Evolutionary conservation across 768 basidiomycete genomes (phyloP), one percentile per base, ranked within the genome.

Genomic region (Xerocomus brunneocitrinus): DNA sequence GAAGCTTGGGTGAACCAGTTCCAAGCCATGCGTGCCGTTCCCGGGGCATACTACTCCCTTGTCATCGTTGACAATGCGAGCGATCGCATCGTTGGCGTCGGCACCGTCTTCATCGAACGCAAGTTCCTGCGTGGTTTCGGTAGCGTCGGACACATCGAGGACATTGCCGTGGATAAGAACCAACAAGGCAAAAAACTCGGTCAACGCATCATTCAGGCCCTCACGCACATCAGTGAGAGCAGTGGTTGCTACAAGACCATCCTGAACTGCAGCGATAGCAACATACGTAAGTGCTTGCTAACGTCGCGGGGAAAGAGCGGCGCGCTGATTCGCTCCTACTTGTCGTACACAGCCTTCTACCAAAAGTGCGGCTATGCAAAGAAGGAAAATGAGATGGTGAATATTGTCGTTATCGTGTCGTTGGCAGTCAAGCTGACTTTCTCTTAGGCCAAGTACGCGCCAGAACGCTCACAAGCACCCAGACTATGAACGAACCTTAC

Each of bases 171-270:
- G 19, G 84, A 89, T 71, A 84, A 87, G 72, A 75, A 70, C 40
- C 82, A 89, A 73, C 94, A 97, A 76, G 97, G 97, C 31, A 88
- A 87, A 73, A 94, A 91, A 70, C 78, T 99, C 31, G 97, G 97
- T 0, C 69, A 90, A 71, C 79, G 86, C 60, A 77, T 98, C 61
- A 93, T 99, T 66, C 80, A 91, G 61, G 87, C 90, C 5, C 77
- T 98, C 62, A 90, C 88, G 2, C 79, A 78, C 49, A 85, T 98
- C 64, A 89, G 91, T 68, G 87, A 94, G 80, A 73, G 69, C 57
- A 73, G 76, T 56, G 85, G 95, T 42, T 80, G 89, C 71, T 99
- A 98, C 75, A 99, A 99, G 85, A 94, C 94, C 14, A 98, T 99
- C 62, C 73, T 99, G 66, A 95, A 99, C 69, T 99, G 97, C 68